These are phyloP conservation scores for Trichoderma sp. DNA, from an alignment of 2,329 filamentous ascomycete genomes.

Conservation along the genomic window DNA sequence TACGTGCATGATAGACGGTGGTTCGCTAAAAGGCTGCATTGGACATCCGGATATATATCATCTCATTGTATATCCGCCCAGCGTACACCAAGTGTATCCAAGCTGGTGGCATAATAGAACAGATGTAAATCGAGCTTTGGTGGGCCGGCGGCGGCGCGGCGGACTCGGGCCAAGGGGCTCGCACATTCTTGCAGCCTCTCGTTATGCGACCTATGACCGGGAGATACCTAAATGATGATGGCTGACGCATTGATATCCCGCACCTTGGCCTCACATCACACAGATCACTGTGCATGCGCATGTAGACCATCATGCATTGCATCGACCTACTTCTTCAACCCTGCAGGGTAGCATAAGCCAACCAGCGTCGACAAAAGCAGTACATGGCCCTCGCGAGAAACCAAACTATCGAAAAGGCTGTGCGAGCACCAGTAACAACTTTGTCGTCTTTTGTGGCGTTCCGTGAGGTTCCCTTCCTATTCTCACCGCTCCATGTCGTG, in stretches of 20 bases:
- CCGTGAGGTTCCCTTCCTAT: conserved; percentile 1
- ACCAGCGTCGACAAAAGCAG: background rate
- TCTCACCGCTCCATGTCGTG: conserved; percentile 18
- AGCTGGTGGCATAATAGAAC: background rate
- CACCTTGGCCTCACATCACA: background rate
- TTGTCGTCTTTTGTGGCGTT: background rate
- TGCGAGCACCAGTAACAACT: background rate
- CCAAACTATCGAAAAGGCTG: conserved; percentile 16
- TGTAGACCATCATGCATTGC: conserved; percentile 16
- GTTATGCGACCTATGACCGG: background rate
- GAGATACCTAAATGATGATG: background rate
- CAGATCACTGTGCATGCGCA: conserved; percentile 16
- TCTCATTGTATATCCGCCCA: background rate
- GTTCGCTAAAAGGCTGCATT: background rate
- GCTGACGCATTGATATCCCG: background rate
- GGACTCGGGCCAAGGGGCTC: background rate
- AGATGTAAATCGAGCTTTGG: background rate
- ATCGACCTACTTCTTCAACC: background rate
- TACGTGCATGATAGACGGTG: background rate
- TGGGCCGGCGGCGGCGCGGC: background rate
- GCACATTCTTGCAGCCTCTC: background rate
- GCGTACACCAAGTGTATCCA: background rate
- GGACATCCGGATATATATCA: background rate
- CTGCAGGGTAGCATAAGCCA: conserved; percentile 5
- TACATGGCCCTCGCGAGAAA: background rate